Evolutionary conservation across 345 rosid genomes (phyloP).

Genomic region (Lumnitzera littorea): DNA sequence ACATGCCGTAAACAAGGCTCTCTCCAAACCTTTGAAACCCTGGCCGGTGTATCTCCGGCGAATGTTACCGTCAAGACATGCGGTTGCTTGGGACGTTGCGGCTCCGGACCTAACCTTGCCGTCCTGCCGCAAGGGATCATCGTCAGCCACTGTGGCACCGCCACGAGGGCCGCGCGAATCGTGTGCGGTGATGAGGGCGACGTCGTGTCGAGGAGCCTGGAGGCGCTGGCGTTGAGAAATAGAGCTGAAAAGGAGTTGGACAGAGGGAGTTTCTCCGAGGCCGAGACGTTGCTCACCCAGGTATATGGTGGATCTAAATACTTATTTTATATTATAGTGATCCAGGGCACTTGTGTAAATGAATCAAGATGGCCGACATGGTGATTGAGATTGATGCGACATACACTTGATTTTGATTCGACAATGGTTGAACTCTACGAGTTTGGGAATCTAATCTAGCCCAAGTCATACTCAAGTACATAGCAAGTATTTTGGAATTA

Average conservation of each 20-base stretch:
- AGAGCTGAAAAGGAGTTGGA: constrained; percentile 48
- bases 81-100: constrained; percentile 83
- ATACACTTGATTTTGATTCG: neutral
- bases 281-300: constrained; percentile 57
- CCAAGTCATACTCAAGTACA: too few species aligned
- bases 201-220: constrained; percentile 26
- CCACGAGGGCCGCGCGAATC: constrained; percentile 56
- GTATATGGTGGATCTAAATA: constrained; percentile 11
- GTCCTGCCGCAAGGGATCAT: constrained; percentile 58
- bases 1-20: constrained; percentile 81
- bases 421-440: too few species aligned
- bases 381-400: neutral
- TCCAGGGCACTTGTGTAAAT: too few species aligned
- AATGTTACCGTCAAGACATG: constrained; percentile 44
- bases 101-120: constrained; percentile 79
- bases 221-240: constrained; percentile 59
- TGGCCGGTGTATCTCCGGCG: constrained; percentile 61
- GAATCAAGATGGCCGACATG: too few species aligned
- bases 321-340: too few species aligned
- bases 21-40: constrained; percentile 45
- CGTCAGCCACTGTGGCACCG: constrained; percentile 63
- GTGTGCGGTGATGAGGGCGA: constrained; percentile 27
- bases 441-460: too few species aligned
- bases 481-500: too few species aligned
- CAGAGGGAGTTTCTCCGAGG: constrained; percentile 36